Percentiles rank a stretch among this genome's conserved stretches.
These are phyloP conservation scores for Xylariales sp. DNA, from an alignment of 2,329 filamentous ascomycete genomes.

Conservation along the genomic window DNA sequence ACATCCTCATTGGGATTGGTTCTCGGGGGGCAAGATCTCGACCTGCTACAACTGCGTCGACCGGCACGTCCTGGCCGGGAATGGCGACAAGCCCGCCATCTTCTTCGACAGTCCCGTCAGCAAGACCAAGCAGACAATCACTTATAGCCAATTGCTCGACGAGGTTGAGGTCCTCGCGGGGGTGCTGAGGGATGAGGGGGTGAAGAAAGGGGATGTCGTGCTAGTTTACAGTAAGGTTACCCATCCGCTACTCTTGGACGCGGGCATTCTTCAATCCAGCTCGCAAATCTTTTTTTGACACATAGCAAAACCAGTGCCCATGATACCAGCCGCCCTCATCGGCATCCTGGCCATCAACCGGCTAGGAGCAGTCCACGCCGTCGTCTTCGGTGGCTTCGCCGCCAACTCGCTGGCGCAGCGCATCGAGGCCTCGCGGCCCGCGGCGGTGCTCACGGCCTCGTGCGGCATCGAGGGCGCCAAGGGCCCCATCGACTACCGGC, in stretches of 20 bases:
- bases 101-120: constrained; percentile 88
- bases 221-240: constrained; percentile 72
- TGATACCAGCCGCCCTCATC: constrained; percentile 87
- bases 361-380: constrained; percentile 82
- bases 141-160: constrained; percentile 69
- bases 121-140: constrained; percentile 64
- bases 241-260: too few species aligned
- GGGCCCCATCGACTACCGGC: constrained; percentile 71
- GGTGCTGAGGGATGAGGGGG: constrained; percentile 76
- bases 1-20: constrained; percentile 85
- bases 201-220: constrained; percentile 79
- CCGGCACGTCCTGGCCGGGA: constrained; percentile 77
- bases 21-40: constrained; percentile 80
- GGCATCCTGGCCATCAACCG: constrained; percentile 78
- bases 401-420: constrained; percentile 77
- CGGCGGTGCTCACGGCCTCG: constrained; percentile 78
- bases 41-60: constrained; percentile 92
- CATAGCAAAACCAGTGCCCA: constrained; percentile 71
- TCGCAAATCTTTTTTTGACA: too few species aligned
- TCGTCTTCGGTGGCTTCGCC: constrained; percentile 92
- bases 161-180: constrained; percentile 82
- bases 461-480: constrained; percentile 89
- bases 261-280: too few species aligned
- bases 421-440: constrained; percentile 76
- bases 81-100: constrained; percentile 70